Evolutionary conservation across 164 flowering plant species (phyloP).

Genomic region (Cinnamomum micranthum): DNA sequence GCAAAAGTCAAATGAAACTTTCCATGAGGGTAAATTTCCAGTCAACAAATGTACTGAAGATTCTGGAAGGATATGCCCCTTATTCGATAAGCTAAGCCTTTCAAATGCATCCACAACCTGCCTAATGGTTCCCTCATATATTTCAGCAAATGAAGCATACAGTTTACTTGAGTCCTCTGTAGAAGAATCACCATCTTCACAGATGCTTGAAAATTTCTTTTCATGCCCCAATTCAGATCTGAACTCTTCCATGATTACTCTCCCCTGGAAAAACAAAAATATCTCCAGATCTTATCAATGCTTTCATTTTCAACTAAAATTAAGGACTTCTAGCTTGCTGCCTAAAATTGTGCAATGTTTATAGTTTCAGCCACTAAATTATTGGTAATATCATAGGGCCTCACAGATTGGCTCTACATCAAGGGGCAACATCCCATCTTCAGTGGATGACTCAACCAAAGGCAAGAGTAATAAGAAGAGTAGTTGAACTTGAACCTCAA

Average conservation of each 20-base stretch:
- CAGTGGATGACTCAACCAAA: no score
- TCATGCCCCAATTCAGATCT: slow-evolving; percentile 19
- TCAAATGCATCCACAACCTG: slow-evolving; percentile 33
- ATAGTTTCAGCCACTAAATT: not conserved
- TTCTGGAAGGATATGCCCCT: slow-evolving; percentile 22
- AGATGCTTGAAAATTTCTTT: slow-evolving; percentile 3
- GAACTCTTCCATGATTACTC: slow-evolving; percentile 29
- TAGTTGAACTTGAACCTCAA: no score
- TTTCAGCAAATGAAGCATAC: slow-evolving; percentile 31
- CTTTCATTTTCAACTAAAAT: not conserved
- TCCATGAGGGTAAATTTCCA: slow-evolving; percentile 49
- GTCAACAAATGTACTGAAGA: slow-evolving; percentile 14
- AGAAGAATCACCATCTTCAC: slow-evolving; percentile 10
- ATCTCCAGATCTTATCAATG: not conserved
- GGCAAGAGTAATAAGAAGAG: no score
- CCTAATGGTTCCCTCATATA: slow-evolving; percentile 25
- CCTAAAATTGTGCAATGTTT: not conserved
- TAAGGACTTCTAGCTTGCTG: not conserved
- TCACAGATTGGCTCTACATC: not conserved
- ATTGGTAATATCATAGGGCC: not conserved
- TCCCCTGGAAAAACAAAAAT: slow-evolving; percentile 44
- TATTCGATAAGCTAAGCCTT: slow-evolving; percentile 26
- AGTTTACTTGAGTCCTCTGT: slow-evolving; percentile 19
- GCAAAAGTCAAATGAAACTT: slow-evolving; percentile 32
- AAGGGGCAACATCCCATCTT: not conserved